Conservation (phyloP, 2,329 filamentous ascomycete genomes). For the Dissoconium aciculare region DNA sequence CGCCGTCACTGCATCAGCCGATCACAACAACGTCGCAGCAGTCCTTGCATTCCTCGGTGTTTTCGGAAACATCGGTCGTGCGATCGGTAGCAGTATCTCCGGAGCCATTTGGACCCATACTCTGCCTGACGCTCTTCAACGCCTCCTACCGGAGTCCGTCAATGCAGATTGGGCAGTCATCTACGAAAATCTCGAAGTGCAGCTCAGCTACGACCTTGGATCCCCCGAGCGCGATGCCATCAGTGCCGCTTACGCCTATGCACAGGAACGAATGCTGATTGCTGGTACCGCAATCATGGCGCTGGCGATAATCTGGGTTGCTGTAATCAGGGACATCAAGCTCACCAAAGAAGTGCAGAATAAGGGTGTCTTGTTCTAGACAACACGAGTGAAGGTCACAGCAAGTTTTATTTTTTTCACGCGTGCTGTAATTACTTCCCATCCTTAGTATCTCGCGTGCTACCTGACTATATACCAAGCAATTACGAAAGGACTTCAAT, state of each 20-base stretch:
- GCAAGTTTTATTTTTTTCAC: no score
- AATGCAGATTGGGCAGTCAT: slow-evolving; percentile 24
- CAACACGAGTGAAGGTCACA: no score
- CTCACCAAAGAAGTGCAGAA: slow-evolving; percentile 22
- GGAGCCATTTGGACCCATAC: slow-evolving; percentile 24
- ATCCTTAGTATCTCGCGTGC: no score
- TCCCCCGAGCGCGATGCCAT: slow-evolving; percentile 31
- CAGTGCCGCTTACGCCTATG: slow-evolving; percentile 32
- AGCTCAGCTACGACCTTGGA: slow-evolving; percentile 29
- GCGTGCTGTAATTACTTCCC: no score
- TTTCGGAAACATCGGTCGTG: slow-evolving; percentile 21
- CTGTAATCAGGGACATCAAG: slow-evolving; percentile 23
- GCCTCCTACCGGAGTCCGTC: slow-evolving; percentile 31
- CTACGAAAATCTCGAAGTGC: slow-evolving; percentile 23
- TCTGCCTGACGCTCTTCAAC: slow-evolving; percentile 8
- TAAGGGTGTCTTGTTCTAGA: slow-evolving; percentile 22
- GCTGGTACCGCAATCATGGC: slow-evolving; percentile 21
- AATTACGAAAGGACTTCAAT: neutral
- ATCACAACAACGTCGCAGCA: slow-evolving; percentile 22
- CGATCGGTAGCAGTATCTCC: slow-evolving; percentile 23
- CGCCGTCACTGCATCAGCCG: slow-evolving; percentile 22
- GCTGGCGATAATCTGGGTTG: slow-evolving; percentile 16
- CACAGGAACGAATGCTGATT: slow-evolving; percentile 32
- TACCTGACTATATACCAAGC: no score
- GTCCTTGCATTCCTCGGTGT: slow-evolving; percentile 24